Conservation (phyloP, 1,139 yeast genomes). For the Geotrichum aggregatum region DNA sequence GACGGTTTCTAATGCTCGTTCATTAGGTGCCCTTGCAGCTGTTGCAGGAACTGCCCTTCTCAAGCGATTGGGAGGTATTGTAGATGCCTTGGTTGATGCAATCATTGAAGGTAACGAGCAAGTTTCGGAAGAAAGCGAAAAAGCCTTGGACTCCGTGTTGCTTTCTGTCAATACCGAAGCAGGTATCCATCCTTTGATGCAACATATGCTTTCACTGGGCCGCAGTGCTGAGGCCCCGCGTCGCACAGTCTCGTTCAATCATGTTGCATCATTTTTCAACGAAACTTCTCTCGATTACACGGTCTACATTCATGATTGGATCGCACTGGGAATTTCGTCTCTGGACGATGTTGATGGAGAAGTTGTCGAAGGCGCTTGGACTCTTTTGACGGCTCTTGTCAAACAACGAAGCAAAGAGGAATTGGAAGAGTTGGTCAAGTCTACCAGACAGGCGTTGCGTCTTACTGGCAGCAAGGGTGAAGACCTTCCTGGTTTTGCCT, state of each 20-base stretch:
- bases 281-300: constrained; percentile 66
- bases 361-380: constrained; percentile 67
- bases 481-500: constrained; percentile 68
- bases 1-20: constrained; percentile 77
- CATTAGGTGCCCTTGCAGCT: constrained; percentile 81
- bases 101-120: constrained; percentile 42
- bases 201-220: constrained; percentile 68
- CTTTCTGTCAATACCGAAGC: constrained; percentile 72
- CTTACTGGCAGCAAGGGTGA: constrained; percentile 61
- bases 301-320: constrained; percentile 70
- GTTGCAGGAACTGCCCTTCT: constrained; percentile 86
- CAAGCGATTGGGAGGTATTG: constrained; percentile 64
- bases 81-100: constrained; percentile 67
- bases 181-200: constrained; percentile 81
- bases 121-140: constrained; percentile 38
- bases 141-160: constrained; percentile 57
- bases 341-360: constrained; percentile 65
- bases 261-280: constrained; percentile 68
- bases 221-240: constrained; percentile 61
- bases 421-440: constrained; percentile 70
- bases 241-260: constrained; percentile 63
- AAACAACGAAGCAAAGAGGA: constrained; percentile 58
- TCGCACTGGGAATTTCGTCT: constrained; percentile 63
- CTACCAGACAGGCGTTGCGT: constrained; percentile 69
- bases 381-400: constrained; percentile 60